These are phyloP conservation scores for Phytophthora europaea DNA, from an alignment of 352 stramenopile genomes.

Conservation along the genomic window DNA sequence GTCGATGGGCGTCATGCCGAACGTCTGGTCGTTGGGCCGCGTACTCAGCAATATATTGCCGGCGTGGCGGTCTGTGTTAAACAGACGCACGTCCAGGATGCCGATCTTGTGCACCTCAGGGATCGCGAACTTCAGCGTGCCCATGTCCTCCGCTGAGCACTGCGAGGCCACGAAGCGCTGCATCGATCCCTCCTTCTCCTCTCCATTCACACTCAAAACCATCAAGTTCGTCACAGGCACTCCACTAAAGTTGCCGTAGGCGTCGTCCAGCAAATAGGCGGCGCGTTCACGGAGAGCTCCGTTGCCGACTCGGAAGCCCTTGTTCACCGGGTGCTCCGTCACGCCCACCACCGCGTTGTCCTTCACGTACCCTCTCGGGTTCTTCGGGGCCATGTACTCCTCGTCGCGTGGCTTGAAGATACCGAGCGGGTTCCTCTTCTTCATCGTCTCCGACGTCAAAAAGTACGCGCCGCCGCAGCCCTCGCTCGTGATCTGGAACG, in stretches of 20 bases:
- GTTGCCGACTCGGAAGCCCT: conserved; percentile 89
- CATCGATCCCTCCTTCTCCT: conserved; percentile 88
- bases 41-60: conserved; percentile 86
- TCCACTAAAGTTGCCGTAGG: conserved; percentile 84
- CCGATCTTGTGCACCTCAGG: conserved; percentile 92
- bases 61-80: conserved; percentile 91
- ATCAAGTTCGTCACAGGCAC: conserved; percentile 88
- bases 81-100: conserved; percentile 89
- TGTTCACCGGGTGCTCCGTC: conserved; percentile 86
- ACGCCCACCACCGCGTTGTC: conserved; percentile 81
- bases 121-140: conserved; percentile 86
- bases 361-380: conserved; percentile 96
- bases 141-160: conserved; percentile 90
- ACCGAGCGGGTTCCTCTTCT: conserved; percentile 53
- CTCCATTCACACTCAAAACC: conserved; percentile 64
- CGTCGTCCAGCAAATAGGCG: conserved; percentile 83
- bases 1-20: conserved; percentile 89
- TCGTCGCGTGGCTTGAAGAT: conserved; percentile 99
- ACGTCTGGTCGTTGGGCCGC: conserved; percentile 68
- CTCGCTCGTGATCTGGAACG: conserved; percentile 78
- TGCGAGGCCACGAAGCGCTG: conserved; percentile 86
- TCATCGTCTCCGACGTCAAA: conserved; percentile 38
- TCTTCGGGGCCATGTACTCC: conserved; percentile 99
- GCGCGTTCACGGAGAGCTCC: conserved; percentile 86
- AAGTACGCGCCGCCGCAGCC: conserved; percentile 85